phyloP scores from a whole-genome alignment of 2,329 filamentous ascomycete species.

The Coniella lustricola region DNA sequence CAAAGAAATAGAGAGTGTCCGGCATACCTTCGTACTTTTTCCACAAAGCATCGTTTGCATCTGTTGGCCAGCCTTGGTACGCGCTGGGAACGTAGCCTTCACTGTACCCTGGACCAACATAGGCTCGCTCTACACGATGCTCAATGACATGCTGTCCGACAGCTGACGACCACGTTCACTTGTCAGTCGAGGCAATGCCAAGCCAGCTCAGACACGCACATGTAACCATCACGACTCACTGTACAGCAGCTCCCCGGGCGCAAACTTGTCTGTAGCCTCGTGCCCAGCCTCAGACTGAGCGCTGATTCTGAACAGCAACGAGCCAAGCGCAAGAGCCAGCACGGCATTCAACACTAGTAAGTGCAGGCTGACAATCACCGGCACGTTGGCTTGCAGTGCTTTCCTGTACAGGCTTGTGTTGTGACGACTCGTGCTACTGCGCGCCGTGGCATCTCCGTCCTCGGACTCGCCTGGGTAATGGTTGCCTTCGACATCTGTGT shows the following conservation, averaged over 20 bases:
- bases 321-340: not conserved
- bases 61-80: constrained; percentile 9
- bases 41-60: constrained; percentile 4
- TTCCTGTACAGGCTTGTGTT: not conserved
- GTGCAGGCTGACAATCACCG: constrained; percentile 6
- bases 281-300: not conserved
- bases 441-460: no score
- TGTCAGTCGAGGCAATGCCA: not conserved
- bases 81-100: constrained; percentile 1
- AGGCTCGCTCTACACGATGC: constrained; percentile 3
- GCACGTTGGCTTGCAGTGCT: not conserved
- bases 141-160: constrained; percentile 4
- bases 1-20: not conserved
- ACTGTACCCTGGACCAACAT: constrained; percentile 4
- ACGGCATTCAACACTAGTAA: not conserved
- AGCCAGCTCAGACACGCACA: not conserved
- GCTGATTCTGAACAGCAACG: constrained; percentile 2
- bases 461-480: not conserved
- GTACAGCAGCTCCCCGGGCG: constrained; percentile 3
- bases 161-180: not conserved
- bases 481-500: constrained; percentile 3
- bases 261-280: not conserved
- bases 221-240: not conserved
- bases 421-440: no score
- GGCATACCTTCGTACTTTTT: constrained; percentile 8